Evolutionary conservation across 108 stramenopile species (phyloP), one percentile per base, ranked within the genome.

Genomic region (Schizochytrium sp.): DNA sequence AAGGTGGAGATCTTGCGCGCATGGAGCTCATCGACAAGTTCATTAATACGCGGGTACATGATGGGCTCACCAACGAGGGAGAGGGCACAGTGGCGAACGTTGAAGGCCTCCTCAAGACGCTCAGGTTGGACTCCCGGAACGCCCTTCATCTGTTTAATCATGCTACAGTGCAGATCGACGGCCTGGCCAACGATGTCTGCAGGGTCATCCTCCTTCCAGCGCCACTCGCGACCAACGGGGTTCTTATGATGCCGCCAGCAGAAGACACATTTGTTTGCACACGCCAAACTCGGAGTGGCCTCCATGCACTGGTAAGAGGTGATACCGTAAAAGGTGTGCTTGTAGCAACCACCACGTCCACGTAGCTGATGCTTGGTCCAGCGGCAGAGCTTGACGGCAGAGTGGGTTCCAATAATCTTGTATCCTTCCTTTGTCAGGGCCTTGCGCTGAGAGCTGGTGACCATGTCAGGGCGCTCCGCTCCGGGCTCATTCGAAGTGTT

Each of bases 191-290:
- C 97, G 83, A 99, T 98, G 64, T 90, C 92, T 42, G 94, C 88
- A 1, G 98, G 98, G 89, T 95, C 96, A 89, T 98, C 97, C 42
- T 58, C 57, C 94, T 98, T 97, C 98, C 98, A 99, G 49, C 95
- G 91, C 98, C 98, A 99, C 89, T 97, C 97, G 88, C 95, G 96
- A 7, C 97, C 98, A 57, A 98, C 97, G 5, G 98, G 98, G 89
- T 99, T 99, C 91, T 99, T 99, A 93, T 97, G 97, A 91, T 99
- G 98, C 64, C 98, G 88, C 98, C 98, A 99, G 93, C 98, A 99
- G 93, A 99, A 99, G 50, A 97, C 96, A 92, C 98, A 99, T 92
- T 97, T 98, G 93, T 98, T 98, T 61, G 97, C 98, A 93, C 98
- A 99, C 19, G 97, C 97, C 59, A 98, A 88, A 72, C 93, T 93